Base-by-base conservation (phyloP, 148 eudicot species). In the Cornus florida region DNA sequence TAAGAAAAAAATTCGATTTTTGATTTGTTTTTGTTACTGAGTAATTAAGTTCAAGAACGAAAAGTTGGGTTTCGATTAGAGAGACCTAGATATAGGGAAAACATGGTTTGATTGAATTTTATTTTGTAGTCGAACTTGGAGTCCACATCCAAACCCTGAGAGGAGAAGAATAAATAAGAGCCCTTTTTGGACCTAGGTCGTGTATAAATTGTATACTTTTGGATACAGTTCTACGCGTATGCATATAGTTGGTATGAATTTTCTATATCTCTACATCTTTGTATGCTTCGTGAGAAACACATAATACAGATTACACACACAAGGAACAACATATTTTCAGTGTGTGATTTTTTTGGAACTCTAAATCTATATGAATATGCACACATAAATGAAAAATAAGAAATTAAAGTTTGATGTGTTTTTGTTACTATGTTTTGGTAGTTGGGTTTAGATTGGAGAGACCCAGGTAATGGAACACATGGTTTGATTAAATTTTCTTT, bases 401-500 rank as follows among this genome's bases (percentile, higher is more conserved):
- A 6, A n/a, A 38, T 12, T 41, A n/a, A 64, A 64, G 10, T 65
- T 75, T 67, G 64, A 67, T 24, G 33, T 35, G 77, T 19, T 46
- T 62, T 48, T 66, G 71, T 57, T 43, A 39, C 41, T 33, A 28
- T 43, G 67, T 28, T 76, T 76, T 22, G 62, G 19, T 67, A 41
- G 16, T 65, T 65, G 23, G 78, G 35, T 64, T 38, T n/a, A 20
- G 22, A 59, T 38, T 35, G 62, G 53, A 60, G 64, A 5, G 77
- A 60, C 70, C 70, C 38, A 13, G 35, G 67, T 4, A 38, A 67
- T 17, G 75, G 7, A 38, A 24, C 60, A 10, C 53, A 22, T 39
- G 50, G 31, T 24, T 78, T 70, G 74, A 69, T 69, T 77, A 31
- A 56, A 57, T 19, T 70, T 68, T 48, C 66, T 71, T 20, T 41